Conservation (phyloP, 352 stramenopile genomes). For the Phytophthora parvispora region DNA sequence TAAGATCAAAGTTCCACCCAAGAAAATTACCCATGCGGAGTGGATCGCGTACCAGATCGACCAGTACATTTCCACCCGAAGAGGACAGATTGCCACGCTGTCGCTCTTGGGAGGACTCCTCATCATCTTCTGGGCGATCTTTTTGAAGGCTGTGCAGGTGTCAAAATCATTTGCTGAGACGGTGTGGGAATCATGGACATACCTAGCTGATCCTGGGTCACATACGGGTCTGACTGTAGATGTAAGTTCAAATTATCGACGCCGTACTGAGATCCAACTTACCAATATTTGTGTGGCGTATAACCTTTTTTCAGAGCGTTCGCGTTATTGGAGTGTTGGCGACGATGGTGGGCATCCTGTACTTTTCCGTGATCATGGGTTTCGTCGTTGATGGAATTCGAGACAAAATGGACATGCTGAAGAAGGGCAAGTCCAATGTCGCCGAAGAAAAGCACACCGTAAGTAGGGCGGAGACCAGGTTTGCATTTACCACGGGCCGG, state of each 20-base stretch:
- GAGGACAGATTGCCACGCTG: conserved; percentile 61
- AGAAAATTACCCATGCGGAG: conserved; percentile 48
- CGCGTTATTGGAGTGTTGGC: conserved; percentile 70
- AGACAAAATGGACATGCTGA: conserved; percentile 90
- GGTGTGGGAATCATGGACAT: conserved; percentile 77
- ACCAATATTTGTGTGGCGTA: background rate
- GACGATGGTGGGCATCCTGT: conserved; percentile 78
- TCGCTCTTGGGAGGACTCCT: conserved; percentile 53
- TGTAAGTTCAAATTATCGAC: too few relatives aligned
- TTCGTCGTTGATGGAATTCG: conserved; percentile 91
- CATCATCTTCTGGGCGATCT: conserved; percentile 48
- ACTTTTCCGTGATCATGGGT: conserved; percentile 93
- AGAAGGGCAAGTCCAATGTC: conserved; percentile 89
- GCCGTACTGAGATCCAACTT: too few relatives aligned
- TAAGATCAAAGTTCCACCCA: conserved; percentile 33
- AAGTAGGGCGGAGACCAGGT: conserved; percentile 3
- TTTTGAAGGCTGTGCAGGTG: conserved; percentile 51
- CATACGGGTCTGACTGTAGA: conserved; percentile 51
- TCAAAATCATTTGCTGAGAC: conserved; percentile 44
- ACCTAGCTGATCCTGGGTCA: conserved; percentile 57
- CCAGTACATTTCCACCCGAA: conserved; percentile 71
- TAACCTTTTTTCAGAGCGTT: conserved; percentile 51
- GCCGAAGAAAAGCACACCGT: conserved; percentile 87
- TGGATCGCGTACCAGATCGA: conserved; percentile 65
- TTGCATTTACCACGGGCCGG: too few relatives aligned